Evolutionary conservation across 2,329 filamentous ascomycete species (phyloP).

Genomic region (Penicillium polonicum): DNA sequence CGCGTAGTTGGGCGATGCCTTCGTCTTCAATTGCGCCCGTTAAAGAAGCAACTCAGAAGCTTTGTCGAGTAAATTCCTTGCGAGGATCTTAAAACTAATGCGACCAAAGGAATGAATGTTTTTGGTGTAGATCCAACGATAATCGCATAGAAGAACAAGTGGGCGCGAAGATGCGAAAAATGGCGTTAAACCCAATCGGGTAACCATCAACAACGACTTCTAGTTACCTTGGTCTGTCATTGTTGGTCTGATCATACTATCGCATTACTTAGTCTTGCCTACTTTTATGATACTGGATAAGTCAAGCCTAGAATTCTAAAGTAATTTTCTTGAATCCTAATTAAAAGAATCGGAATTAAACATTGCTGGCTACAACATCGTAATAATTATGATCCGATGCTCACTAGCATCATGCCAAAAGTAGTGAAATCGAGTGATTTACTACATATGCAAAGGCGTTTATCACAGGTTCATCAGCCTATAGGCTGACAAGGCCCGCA

Average conservation of each 20-base stretch:
- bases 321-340: background rate
- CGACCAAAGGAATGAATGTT: background rate
- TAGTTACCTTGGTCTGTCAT: background rate
- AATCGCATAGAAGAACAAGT: conserved; percentile 13
- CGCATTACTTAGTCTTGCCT: background rate
- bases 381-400: background rate
- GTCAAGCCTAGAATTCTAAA: background rate
- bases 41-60: background rate
- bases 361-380: background rate
- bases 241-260: background rate
- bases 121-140: background rate
- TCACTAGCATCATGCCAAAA: background rate
- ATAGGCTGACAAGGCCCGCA: background rate
- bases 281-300: background rate
- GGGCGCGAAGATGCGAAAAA: conserved; percentile 12
- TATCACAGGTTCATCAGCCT: background rate
- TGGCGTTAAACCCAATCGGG: conserved; percentile 22
- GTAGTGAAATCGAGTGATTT: background rate
- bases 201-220: conserved; percentile 18
- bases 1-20: background rate
- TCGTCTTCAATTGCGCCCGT: background rate
- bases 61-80: background rate
- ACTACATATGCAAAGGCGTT: background rate
- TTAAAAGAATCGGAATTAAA: background rate
- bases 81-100: too few species aligned